Evolutionary conservation across 1,139 yeast genomes (phyloP), one percentile per base, ranked within the genome.

Genomic region (Torulaspora pretoriensis): DNA sequence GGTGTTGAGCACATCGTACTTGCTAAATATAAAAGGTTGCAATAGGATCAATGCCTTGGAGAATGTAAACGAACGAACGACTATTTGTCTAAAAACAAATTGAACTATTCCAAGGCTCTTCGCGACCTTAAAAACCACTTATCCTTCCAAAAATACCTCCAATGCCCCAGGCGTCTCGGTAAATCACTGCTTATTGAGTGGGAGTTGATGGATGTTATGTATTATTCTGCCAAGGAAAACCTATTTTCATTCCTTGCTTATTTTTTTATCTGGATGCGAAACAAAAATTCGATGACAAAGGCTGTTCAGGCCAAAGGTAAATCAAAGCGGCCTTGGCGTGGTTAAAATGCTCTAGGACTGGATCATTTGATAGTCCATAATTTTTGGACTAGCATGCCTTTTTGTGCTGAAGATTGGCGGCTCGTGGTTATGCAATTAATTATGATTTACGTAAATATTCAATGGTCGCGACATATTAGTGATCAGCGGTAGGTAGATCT

Each of bases 401-500:
- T 19, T 19, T 19, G 22, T 19, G 22, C 22, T 5, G 5, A 19
- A 19, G 22, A 19, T 4, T 19, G 5, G 22, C 22, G 22, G 22
- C 5, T 19, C 22, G 22, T 19, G 22, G 22, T 19, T 19, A 19
- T 19, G 22, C 22, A 19, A 19, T 19, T 19, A 19, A 19, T 19
- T 6, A 4, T 19, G 22, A 19, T 19, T 19, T 19, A 19, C 22
- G 22, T 19, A 19, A 5, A 4, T 2, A 19, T 19, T 5, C 2
- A 19, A 6, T 4, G 7, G 22, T 5, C 22, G 7, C 22, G 22
- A 28, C 12, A 17, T n/a, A 16, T 25, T 31, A 33, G 13, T 45
- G 44, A 10, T 47, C 51, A 29, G 44, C 49, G 10, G 28, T 35
- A 12, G 45, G 35, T 16, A 35, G 23, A 13, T 43, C 49, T 13